These are phyloP conservation scores for Neospermospora avenae DNA, from an alignment of 2,329 filamentous ascomycete genomes.

Conservation along the genomic window DNA sequence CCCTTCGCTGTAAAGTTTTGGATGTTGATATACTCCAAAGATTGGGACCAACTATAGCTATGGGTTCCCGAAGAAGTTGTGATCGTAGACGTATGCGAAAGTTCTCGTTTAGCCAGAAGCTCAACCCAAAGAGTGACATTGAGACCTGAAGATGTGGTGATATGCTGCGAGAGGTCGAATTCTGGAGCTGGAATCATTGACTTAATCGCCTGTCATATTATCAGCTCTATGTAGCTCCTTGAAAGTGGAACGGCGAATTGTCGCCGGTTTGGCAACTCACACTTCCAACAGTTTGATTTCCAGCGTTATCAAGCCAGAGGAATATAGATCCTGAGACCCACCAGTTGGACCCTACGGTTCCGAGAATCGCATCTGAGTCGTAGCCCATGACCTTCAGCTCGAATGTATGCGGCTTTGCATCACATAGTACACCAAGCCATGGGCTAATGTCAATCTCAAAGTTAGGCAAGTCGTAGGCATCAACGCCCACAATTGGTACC, in stretches of 20 bases:
- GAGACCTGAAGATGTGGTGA: not conserved
- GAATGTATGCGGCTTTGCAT: constrained; percentile 61
- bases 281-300: constrained; percentile 13
- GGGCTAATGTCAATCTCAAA: constrained; percentile 77
- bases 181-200: constrained; percentile 6
- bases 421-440: constrained; percentile 64
- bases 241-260: not conserved
- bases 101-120: constrained; percentile 13
- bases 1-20: constrained; percentile 20
- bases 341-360: constrained; percentile 61
- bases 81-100: constrained; percentile 20
- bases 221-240: not conserved
- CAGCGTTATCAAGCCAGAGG: constrained; percentile 48
- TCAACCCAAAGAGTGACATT: constrained; percentile 19
- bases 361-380: constrained; percentile 46
- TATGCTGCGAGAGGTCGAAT: constrained; percentile 15
- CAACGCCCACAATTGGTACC: constrained; percentile 69
- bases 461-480: constrained; percentile 72
- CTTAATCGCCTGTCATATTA: constrained; percentile 5
- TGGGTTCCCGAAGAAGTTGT: constrained; percentile 22
- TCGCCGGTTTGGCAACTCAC: constrained; percentile 4
- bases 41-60: constrained; percentile 20
- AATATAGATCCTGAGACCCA: constrained; percentile 75
- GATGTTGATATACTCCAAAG: constrained; percentile 20
- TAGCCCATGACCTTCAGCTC: constrained; percentile 63